A percentile compares a stretch with the other conserved stretches of the same genome.
phyloP scores from a whole-genome alignment of 2,329 filamentous ascomycete genomes.

The Cucurbitaria berberidis region DNA sequence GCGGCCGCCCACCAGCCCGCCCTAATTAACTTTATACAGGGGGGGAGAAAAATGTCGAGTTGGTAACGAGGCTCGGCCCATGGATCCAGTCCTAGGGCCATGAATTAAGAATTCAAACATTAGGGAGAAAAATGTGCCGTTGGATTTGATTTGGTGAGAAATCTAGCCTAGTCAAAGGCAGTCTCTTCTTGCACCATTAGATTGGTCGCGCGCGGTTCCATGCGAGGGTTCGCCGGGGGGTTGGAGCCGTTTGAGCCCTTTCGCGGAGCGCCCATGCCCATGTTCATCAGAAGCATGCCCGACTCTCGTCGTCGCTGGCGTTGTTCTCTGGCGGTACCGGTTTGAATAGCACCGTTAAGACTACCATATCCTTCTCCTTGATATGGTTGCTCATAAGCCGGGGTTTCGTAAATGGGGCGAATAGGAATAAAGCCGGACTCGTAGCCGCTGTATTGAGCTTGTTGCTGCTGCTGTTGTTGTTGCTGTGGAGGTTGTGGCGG shows the following conservation, averaged over 20 bases:
- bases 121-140: slow-evolving; percentile 22
- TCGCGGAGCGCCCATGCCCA: slow-evolving; percentile 45
- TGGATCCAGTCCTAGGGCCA: slow-evolving; percentile 36
- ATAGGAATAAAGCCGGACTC: slow-evolving; percentile 61
- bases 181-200: slow-evolving; percentile 39
- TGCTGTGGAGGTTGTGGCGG: slow-evolving; percentile 35
- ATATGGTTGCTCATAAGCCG: slow-evolving; percentile 37
- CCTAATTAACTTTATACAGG: slow-evolving; percentile 8
- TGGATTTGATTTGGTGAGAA: too few species aligned
- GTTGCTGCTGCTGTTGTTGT: slow-evolving; percentile 30
- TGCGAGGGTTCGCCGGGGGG: slow-evolving; percentile 33
- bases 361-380: slow-evolving; percentile 43
- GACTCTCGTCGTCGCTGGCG: slow-evolving; percentile 46
- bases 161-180: slow-evolving; percentile 41
- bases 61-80: too few species aligned
- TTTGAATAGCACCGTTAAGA: slow-evolving; percentile 40
- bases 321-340: slow-evolving; percentile 36
- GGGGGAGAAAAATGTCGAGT: slow-evolving; percentile 8
- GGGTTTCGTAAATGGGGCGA: slow-evolving; percentile 56
- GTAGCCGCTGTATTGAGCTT: slow-evolving; percentile 41
- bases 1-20: too few species aligned
- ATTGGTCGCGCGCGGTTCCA: slow-evolving; percentile 28
- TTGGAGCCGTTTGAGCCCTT: slow-evolving; percentile 45
- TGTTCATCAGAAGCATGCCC: slow-evolving; percentile 49
- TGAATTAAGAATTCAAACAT: slow-evolving; percentile 41